Percentiles rank a stretch among this genome's conserved stretches.
These are phyloP conservation scores for Trichothecium roseum DNA, from an alignment of 2,329 filamentous ascomycete genomes.

Conservation along the genomic window DNA sequence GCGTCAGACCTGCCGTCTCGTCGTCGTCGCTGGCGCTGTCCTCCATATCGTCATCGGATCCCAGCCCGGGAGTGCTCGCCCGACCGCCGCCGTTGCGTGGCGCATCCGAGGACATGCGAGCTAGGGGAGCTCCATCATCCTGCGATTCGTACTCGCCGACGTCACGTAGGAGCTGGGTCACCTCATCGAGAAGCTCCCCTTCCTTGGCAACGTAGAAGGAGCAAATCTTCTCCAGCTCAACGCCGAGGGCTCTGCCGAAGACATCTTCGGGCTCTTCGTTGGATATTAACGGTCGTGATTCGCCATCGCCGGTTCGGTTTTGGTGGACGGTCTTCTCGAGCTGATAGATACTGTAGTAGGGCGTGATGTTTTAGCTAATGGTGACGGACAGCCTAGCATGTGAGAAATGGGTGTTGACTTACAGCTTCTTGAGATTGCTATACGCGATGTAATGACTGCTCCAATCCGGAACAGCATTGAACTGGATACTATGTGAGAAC, in stretches of 20 bases:
- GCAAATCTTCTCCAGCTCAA: conserved; percentile 87
- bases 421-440: conserved; percentile 98
- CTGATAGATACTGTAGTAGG: conserved; percentile 89
- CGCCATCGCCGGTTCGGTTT: conserved; percentile 55
- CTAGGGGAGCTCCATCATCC: conserved; percentile 24
- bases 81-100: conserved; percentile 12
- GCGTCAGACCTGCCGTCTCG: conserved; percentile 45
- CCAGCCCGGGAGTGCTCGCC: conserved; percentile 29
- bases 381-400: conserved; percentile 4
- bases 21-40: conserved; percentile 56
- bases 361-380: conserved; percentile 5
- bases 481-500: conserved; percentile 99
- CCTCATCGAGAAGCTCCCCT: conserved; percentile 72
- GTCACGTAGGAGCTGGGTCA: conserved; percentile 67
- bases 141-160: conserved; percentile 53
- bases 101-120: conserved; percentile 18
- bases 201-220: conserved; percentile 89
- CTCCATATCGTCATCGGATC: conserved; percentile 42
- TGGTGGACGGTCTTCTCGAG: conserved; percentile 79
- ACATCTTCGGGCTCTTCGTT: conserved; percentile 67
- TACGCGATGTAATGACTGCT: conserved; percentile 97
- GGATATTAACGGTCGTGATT: conserved; percentile 73
- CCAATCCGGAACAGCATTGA: conserved; percentile 99
- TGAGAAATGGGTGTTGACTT: conserved; percentile 22
- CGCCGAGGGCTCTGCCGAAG: conserved; percentile 72